Evolutionary conservation across 495 filamentous ascomycete species (phyloP), one percentile per base, ranked within the genome.

Genomic region (Aspergillus ostianus): DNA sequence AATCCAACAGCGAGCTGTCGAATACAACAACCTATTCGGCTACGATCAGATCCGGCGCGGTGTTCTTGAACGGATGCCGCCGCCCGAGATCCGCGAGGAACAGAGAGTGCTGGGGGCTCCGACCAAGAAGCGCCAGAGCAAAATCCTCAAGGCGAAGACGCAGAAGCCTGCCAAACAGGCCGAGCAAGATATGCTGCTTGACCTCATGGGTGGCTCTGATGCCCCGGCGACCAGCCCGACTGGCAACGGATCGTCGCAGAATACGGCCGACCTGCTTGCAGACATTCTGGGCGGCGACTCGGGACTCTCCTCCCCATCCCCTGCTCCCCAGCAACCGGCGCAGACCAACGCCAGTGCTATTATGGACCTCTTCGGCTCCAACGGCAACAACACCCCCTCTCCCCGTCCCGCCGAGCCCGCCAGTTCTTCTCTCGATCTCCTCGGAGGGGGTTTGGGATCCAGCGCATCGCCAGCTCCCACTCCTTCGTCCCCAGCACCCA

Each of bases 51-150:
- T 98, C 56, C 87, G 93, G 27, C 82, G 84, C 47, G 94, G 94
- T 51, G 94, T 98, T 12, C 79, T 98, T 2, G 94, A 98, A 75
- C 91, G 92, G 69, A 98, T 98, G 94, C 94, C 94, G 13, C 84
- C 93, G 3, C 94, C 94, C 8, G 93, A 98, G 70, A 97, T 98
- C 65, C 91, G 92, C 55, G 94, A 98, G 71, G 89, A 93, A 68
- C 92, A 92, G 55, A 80, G 93, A 45, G 91, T 96, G 7, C 77
- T 97, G 15, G 91, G 93, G n/a, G 90, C 93, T 64, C 87, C 90
- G 7, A 65, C 73, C 50, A 93, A 90, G 81, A 95, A 93, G 76
- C 82, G 85, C 50, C 86, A 85, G 66, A 91, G 90, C 70, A 85
- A 84, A 45, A 64, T 80, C n/a, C 78, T 85, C 30, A 90, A 87